Percentiles rank a stretch among this genome's conserved stretches.
Evolutionary conservation across 192 early-diverging fungal species (phyloP).

Genomic region (Jimgerdemannia flammicorona): DNA sequence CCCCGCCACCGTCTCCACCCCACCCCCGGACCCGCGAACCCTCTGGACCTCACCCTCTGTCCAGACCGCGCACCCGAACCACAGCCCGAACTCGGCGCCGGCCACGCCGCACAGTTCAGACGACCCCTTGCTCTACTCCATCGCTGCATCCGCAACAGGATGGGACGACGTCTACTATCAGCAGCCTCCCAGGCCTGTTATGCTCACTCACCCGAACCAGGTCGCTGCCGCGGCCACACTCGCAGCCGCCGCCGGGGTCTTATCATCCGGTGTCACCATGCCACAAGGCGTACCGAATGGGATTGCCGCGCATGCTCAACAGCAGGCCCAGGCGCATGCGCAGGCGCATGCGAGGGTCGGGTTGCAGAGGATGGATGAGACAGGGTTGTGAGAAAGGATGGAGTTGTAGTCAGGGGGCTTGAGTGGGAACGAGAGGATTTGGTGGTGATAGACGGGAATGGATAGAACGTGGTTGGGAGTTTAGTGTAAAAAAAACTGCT

Average conservation of each 20-base stretch:
- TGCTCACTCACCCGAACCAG: not conserved
- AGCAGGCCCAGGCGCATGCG: not conserved
- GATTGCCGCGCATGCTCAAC: not conserved
- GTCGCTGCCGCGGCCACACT: not conserved
- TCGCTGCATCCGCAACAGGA: constrained; percentile 12
- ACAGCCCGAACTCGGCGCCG: not conserved
- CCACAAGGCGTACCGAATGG: not conserved
- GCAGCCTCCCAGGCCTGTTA: not conserved
- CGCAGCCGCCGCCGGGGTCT: too few species aligned
- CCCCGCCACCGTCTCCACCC: constrained; percentile 7
- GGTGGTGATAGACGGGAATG: too few species aligned
- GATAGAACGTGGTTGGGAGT: too few species aligned
- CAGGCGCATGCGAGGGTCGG: not conserved
- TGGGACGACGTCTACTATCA: constrained; percentile 8
- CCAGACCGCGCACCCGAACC: not conserved
- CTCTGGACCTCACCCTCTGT: not conserved
- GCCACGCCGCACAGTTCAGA: not conserved
- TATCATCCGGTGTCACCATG: not conserved
- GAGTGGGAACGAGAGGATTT: too few species aligned
- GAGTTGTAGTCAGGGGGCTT: not conserved
- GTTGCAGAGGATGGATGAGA: not conserved
- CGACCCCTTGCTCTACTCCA: constrained; percentile 9
- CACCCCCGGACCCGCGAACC: constrained; percentile 13
- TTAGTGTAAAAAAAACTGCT: too few species aligned
- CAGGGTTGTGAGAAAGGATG: not conserved